Evolutionary conservation across 371 early-diverging fungal genomes (phyloP), one percentile per base, ranked within the genome.

Genomic region (Mucor lusitanicus): DNA sequence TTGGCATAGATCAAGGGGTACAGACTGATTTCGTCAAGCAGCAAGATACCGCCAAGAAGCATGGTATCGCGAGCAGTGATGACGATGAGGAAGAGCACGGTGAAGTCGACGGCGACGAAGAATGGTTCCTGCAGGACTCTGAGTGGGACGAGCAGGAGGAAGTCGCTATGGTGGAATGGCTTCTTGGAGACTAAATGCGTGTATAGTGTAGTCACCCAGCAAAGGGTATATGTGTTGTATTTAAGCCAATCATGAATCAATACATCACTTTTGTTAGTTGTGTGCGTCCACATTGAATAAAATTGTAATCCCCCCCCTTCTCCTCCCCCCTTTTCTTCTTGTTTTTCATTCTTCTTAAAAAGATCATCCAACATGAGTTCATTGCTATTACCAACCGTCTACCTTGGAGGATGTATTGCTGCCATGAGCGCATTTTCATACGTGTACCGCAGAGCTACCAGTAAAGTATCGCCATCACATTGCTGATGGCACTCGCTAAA

Each of bases 401-500:
- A 88, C 59, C 82, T 88, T 42, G 88, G 88, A 53, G 88, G 86
- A 61, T 86, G 85, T 72, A 80, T 88, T 74, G 80, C 81, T 61
- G 84, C 88, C 68, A 88, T 88, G 88, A 82, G 85, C 53, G 74
- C 81, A 40, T 88, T 88, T 64, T 86, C 86, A 15, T 83, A 78
- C 73, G 76, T 88, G 12, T 88, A 84, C 39, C 75, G 84, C 48
- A 67, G 79, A 62, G 73, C 77, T 15, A 74, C 74, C 62, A 72
- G 84, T 84, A 80, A 76, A 30, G 42, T 23, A 40, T 35, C 17
- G 5, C 6, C 3, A 17, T 39, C 2, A 23, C 21, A 46, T 8
- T 21, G 2, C 0, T n/a, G 9, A 13, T 13, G 0, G 15, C 6
- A 3, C 12, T 54, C 0, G 25, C 28, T 54, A 54, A 54, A 33